Conservation (phyloP, 768 basidiomycete genomes). For the Nevesoporus exiguus region DNA sequence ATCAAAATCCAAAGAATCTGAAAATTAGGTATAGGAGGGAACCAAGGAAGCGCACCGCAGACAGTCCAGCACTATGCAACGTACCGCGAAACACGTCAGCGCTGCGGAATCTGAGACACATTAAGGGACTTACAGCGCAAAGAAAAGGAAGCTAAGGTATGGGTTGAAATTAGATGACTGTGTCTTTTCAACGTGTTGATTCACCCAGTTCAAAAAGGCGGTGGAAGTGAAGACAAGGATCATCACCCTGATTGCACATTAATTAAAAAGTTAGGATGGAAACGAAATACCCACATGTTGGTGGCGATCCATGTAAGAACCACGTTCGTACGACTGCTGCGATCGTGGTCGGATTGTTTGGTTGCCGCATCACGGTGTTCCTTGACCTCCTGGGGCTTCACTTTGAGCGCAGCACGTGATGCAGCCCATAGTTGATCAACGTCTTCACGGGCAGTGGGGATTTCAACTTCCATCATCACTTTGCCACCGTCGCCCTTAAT, state of each 20-base stretch:
- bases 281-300: slow-evolving; percentile 60
- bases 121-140: slow-evolving; percentile 42
- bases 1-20: slow-evolving; percentile 62
- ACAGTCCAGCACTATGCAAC: slow-evolving; percentile 63
- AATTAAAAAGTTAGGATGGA: background rate
- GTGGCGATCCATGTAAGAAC: slow-evolving; percentile 80
- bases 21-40: slow-evolving; percentile 77
- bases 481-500: slow-evolving; percentile 81
- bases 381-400: slow-evolving; percentile 67
- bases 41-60: slow-evolving; percentile 76
- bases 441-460: slow-evolving; percentile 80
- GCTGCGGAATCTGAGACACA: background rate
- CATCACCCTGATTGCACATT: slow-evolving; percentile 46
- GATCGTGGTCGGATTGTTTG: slow-evolving; percentile 84
- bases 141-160: slow-evolving; percentile 85
- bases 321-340: slow-evolving; percentile 81
- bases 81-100: slow-evolving; percentile 4
- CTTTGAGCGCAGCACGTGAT: slow-evolving; percentile 63
- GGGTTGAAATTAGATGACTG: slow-evolving; percentile 72
- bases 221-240: slow-evolving; percentile 73
- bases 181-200: slow-evolving; percentile 47
- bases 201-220: slow-evolving; percentile 74
- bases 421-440: slow-evolving; percentile 86
- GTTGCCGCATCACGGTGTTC: slow-evolving; percentile 84
- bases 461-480: slow-evolving; percentile 81